Base-by-base conservation (phyloP, 2,329 filamentous ascomycete species). In the Elsinoe australis region DNA sequence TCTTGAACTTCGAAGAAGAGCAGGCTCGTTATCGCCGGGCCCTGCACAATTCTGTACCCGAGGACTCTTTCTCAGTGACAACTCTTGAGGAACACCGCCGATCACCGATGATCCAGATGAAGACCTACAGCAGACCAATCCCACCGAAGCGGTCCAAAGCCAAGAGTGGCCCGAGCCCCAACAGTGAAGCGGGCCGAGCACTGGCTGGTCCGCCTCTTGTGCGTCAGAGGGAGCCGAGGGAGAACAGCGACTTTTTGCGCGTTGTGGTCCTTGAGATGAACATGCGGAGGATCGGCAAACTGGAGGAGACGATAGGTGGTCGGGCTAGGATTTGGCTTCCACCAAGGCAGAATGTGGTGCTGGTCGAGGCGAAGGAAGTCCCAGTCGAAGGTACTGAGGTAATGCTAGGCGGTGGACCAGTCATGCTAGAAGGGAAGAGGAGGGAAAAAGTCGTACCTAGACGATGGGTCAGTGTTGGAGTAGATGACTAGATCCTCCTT, bases 231-330 rank as follows among this genome's bases (percentile, higher is more conserved):
- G 79, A 82, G 56, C 74, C 76, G 21, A 68, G 79, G 44, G 79
- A 82, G 57, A 82, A 82, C 60, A 69, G 73, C 54, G 73, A 82
- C 56, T 82, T 82, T 59, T 63, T 82, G 38, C 73, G 79, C 28
- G 73, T 82, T 54, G 76, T 81, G 12, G 79, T 82, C 8, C 67
- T 82, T 39, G 79, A 82, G 62, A 80, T 82, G 78, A 81, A 82
- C 60, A 82, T 82, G 79, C 72, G 78, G 29, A 72, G 78, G 34
- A 70, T 69, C 52, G 79, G 79, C 49, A 82, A 82, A 63, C 65
- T 82, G 35, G 76, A 78, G 52, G 66, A 74, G 34, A 73, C 74
- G 47, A 64, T 64, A 18, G 68, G 72, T 12, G 75, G 77, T 15
- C 69, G 71, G 53, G 79, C 79, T 19, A 71, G 71, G 49, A 70